Base-by-base conservation (phyloP, 768 basidiomycete genomes). In the Suillus hirtellus region DNA sequence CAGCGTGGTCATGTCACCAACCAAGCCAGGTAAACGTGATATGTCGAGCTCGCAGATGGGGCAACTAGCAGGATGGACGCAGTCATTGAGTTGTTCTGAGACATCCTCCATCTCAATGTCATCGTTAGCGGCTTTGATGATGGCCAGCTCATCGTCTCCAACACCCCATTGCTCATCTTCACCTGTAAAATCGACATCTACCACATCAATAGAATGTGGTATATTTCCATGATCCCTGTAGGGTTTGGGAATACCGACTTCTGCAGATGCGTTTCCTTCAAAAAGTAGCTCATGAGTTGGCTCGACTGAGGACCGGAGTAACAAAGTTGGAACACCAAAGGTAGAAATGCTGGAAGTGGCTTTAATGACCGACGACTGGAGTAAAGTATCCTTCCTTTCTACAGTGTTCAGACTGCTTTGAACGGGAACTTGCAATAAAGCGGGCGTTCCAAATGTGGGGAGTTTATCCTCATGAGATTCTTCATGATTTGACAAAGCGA, bases 91-190 rank as follows among this genome's bases (percentile, higher is more conserved):
- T 43, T 9, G 47, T 34, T 49, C 61, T 10, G 19, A 60, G 52
- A 64, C 67, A 65, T 80, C 68, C 21, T 62, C 70, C 12, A 74
- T 67, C 27, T 74, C 72, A 4, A 70, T 66, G 31, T 69, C 67
- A 43, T 70, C 68, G 21, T 75, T 76, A 14, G 69, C 70, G 11
- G 66, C 69, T 15, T 76, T 75, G 61, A 76, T 69, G 21, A 73
- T 67, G 63, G 72, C 74, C 8, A 81, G 72, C 72, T 89, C 93
- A 66, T 94, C 93, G 67, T 93, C 92, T 12, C 85, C 90, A 68
- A 78, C 86, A 49, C 79, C 84, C 91, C 92, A 93, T 8, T 86
- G 86, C 38, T 82, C 44, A 61, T 74, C 73, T 14, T 63, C 68
- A 19, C 49, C 40, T 42, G 10, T 58, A 19, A 42, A 31, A n/a